Evolutionary conservation across 2,329 filamentous ascomycete genomes (phyloP).

Genomic region (Fusarium graminum): DNA sequence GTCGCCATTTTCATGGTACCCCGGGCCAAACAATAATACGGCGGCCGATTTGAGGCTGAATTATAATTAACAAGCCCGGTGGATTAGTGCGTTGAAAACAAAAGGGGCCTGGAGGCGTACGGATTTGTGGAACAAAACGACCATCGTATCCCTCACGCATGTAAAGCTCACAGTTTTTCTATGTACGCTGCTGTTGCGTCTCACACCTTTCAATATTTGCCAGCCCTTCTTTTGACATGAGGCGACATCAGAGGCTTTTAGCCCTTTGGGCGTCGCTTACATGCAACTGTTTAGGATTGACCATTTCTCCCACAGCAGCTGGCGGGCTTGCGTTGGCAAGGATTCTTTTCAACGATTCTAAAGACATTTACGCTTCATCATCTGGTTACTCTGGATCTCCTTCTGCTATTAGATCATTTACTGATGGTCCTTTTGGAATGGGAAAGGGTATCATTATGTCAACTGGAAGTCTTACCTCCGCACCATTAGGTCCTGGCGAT

Average conservation of each 20-base stretch:
- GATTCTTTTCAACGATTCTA: neutral
- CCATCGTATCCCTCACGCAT: too few species aligned
- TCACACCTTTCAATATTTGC: accelerated
- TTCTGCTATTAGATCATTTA: neutral
- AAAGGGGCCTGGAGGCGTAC: too few species aligned
- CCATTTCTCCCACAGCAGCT: neutral
- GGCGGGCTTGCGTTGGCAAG: neutral
- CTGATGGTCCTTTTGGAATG: constrained; percentile 4
- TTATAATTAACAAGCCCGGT: too few species aligned
- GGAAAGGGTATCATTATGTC: neutral
- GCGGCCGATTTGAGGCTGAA: too few species aligned
- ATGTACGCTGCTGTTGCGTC: neutral
- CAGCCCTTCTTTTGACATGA: neutral
- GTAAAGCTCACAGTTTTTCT: accelerated
- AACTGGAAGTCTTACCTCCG: constrained; percentile 1
- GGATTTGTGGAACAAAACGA: neutral
- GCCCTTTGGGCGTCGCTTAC: neutral
- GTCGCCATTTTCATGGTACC: too few species aligned
- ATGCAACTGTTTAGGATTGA: neutral
- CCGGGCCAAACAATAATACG: too few species aligned
- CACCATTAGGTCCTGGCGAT: neutral
- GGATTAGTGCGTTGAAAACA: too few species aligned
- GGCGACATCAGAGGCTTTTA: neutral
- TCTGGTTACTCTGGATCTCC: neutral
- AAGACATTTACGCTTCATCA: neutral